Evolutionary conservation across 108 stramenopile species (phyloP).

Genomic region (Schizochytrium sp.): DNA sequence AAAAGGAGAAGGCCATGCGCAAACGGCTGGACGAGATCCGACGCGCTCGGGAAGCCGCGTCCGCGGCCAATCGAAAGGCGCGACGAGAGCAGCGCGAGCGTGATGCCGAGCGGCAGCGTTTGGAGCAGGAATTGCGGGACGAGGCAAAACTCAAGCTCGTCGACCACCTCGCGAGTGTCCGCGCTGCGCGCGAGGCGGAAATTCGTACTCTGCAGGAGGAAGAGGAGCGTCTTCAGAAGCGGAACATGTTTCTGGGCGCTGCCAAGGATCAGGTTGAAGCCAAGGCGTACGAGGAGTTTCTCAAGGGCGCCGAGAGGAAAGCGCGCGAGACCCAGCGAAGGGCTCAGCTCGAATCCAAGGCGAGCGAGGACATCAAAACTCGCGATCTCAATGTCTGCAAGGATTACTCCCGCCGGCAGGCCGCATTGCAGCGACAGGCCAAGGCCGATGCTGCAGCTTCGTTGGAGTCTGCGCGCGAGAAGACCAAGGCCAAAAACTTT

Average conservation of each 20-base stretch:
- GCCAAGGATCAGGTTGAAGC: slow-evolving; percentile 30
- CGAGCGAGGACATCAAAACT: neutral
- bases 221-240: slow-evolving; percentile 26
- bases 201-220: slow-evolving; percentile 34
- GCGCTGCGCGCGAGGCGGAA: slow-evolving; percentile 32
- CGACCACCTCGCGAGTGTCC: slow-evolving; percentile 28
- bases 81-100: neutral
- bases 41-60: slow-evolving; percentile 22
- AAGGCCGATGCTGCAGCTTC: neutral
- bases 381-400: neutral
- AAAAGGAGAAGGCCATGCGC: slow-evolving; percentile 19
- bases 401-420: neutral
- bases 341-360: neutral
- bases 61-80: slow-evolving; percentile 20
- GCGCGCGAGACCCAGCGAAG: neutral
- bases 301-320: neutral
- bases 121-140: slow-evolving; percentile 1
- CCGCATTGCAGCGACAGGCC: neutral
- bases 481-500: neutral
- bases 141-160: slow-evolving; percentile 17
- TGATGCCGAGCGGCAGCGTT: slow-evolving; percentile 23
- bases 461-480: neutral
- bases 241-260: slow-evolving; percentile 34
- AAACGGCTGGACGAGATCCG: slow-evolving; percentile 22
- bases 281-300: slow-evolving; percentile 27